Evolutionary conservation across 257 asterid species (phyloP).

Genomic region (Paraleonurus japonicus): DNA sequence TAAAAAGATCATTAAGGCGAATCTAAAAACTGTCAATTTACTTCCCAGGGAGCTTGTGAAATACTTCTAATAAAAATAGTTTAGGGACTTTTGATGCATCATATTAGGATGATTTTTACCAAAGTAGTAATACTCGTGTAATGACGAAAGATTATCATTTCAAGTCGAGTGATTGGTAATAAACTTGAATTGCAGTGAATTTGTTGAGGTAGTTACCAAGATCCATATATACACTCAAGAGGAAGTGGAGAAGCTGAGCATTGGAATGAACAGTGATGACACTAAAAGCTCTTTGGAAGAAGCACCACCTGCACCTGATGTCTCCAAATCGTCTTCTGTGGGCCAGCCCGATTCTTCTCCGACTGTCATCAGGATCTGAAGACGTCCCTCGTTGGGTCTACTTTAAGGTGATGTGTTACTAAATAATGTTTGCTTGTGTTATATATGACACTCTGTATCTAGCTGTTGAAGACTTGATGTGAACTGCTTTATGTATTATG

Average conservation of each 20-base stretch:
- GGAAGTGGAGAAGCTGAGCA: conserved; percentile 80
- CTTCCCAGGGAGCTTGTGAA: background rate
- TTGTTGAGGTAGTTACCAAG: conserved; percentile 74
- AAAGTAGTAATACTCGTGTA: background rate
- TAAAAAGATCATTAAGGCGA: too few relatives aligned
- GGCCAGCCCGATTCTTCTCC: conserved; percentile 66
- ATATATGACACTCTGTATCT: background rate
- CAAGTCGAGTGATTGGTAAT: background rate
- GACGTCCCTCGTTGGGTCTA: background rate
- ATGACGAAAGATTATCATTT: background rate
- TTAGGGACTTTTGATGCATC: too few relatives aligned
- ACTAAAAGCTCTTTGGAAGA: conserved; percentile 94
- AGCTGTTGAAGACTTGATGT: background rate
- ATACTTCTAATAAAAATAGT: too few relatives aligned
- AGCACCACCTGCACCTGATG: conserved; percentile 56
- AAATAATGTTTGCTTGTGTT: conserved; percentile 14
- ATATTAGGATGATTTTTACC: background rate
- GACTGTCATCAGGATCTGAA: conserved; percentile 45
- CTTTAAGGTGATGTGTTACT: conserved; percentile 9
- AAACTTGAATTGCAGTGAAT: conserved; percentile 55
- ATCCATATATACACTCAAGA: conserved; percentile 90
- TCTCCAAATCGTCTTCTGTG: conserved; percentile 77
- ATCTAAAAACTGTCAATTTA: too few relatives aligned
- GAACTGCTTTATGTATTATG: conserved; percentile 2
- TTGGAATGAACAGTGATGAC: conserved; percentile 81